Evolutionary conservation across 768 basidiomycete genomes (phyloP).

Genomic region (Baorangia bicolor): DNA sequence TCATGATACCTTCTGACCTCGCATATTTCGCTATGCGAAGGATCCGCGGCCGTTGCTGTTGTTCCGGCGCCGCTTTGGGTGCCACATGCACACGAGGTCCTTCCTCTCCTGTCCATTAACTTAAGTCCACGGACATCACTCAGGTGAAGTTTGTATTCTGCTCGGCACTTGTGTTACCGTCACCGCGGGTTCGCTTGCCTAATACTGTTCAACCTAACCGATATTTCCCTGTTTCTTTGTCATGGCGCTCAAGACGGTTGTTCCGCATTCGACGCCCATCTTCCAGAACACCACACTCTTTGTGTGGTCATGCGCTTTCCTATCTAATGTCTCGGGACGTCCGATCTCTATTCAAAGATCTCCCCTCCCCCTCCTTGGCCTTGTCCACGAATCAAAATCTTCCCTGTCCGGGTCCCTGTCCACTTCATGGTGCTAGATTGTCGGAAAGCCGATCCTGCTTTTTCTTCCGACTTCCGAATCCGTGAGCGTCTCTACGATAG

Average conservation of each 20-base stretch:
- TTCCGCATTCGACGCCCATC: conserved; percentile 26
- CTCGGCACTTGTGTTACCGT: conserved; percentile 37
- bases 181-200: conserved; percentile 39
- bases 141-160: conserved; percentile 28
- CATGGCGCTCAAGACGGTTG: conserved; percentile 22
- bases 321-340: conserved; percentile 15
- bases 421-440: conserved; percentile 31
- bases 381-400: conserved; percentile 23
- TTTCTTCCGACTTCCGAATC: conserved; percentile 32
- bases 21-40: conserved; percentile 13
- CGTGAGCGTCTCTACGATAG: conserved; percentile 26
- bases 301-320: conserved; percentile 5
- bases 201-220: conserved; percentile 28
- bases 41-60: conserved; percentile 21
- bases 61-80: conserved; percentile 32
- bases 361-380: conserved; percentile 1
- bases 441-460: conserved; percentile 37
- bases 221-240: conserved; percentile 34
- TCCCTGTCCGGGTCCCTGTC: conserved; percentile 21
- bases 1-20: conserved; percentile 4
- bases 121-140: conserved; percentile 40
- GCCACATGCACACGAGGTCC: conserved; percentile 36
- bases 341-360: conserved; percentile 23
- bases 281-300: conserved; percentile 21
- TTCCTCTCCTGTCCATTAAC: conserved; percentile 38